phyloP scores from a whole-genome alignment of 129 eudicot species.

The Calendula officinalis region DNA sequence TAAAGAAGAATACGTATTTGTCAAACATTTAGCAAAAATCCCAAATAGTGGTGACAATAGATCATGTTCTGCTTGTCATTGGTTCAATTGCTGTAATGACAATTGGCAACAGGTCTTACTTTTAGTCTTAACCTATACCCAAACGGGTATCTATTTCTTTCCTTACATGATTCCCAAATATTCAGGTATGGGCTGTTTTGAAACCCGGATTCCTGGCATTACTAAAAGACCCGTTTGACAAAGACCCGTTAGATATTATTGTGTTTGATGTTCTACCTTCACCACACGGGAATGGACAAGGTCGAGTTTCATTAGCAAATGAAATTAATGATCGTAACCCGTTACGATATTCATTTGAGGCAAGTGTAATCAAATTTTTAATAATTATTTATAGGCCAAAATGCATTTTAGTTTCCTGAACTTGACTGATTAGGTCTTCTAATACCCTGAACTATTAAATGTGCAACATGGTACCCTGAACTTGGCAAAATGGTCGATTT shows the following conservation, averaged over 20 bases:
- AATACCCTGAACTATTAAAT: too few species aligned
- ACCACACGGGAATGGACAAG: slow-evolving; percentile 74
- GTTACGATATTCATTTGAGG: slow-evolving; percentile 88
- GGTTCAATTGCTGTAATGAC: slow-evolving; percentile 86
- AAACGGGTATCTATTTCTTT: background rate
- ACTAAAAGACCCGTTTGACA: slow-evolving; percentile 84
- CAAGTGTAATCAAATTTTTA: slow-evolving; percentile 23
- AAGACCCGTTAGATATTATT: slow-evolving; percentile 79
- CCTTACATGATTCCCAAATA: slow-evolving; percentile 11
- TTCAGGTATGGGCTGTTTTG: slow-evolving; percentile 96
- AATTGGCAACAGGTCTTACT: slow-evolving; percentile 89
- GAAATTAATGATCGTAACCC: slow-evolving; percentile 89
- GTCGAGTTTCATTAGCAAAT: slow-evolving; percentile 67
- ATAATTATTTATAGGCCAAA: too few species aligned
- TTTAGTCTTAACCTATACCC: background rate
- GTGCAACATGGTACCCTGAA: too few species aligned
- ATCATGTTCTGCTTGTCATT: slow-evolving; percentile 61
- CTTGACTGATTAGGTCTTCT: too few species aligned
- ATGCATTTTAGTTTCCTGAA: too few species aligned
- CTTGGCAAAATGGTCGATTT: too few species aligned
- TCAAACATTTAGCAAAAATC: slow-evolving; percentile 77
- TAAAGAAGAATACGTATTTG: slow-evolving; percentile 86
- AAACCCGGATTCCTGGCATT: slow-evolving; percentile 98
- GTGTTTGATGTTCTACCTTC: slow-evolving; percentile 93
- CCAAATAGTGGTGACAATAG: slow-evolving; percentile 46